Evolutionary conservation across 148 eudicot genomes (phyloP), one percentile per base, ranked within the genome.

Genomic region (Amaranthus cruentus): DNA sequence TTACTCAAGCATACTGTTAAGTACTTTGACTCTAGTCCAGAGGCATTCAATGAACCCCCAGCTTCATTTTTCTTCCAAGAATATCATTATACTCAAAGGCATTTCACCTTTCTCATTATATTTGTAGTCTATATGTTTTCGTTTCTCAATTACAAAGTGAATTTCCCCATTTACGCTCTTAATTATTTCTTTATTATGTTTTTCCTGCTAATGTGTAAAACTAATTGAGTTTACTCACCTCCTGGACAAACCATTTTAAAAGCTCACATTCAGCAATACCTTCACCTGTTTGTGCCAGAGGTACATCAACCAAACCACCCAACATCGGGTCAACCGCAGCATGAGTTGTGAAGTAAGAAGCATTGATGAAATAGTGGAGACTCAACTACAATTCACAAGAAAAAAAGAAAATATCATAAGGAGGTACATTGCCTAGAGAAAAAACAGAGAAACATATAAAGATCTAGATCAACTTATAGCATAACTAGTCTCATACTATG

Each of bases 181-280:
- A 28, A 28, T 28, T 28, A 28, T 28, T 28, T 28, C 38, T 28
- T 28, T 28, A 28, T 28, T 28, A 2, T 2, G 2, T 28, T 28
- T 28, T 28, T 28, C 38, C 38, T 28, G n/a, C 44, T 62, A 62
- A 10, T n/a, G 8, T 3, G 1, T 47, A 9, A 3, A 9, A 9
- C 7, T 47, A 7, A 8, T 9, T 47, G 9, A 75, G 18, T 59
- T 55, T 48, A 83, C 82, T 78, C 65, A 91, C 96, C 93, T 91
- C 96, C 57, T 88, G 78, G 49, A 89, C 97, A 84, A 85, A 91
- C 96, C 98, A 95, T 77, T 88, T 85, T 74, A 95, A 84, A 71
- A 95, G 91, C 80, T 91, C 97, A 79, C 98, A 89, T 81, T 90
- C 97, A 46, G 96, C 93, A 79, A 90, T 90, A 69, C 98, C 97